Percentiles rank a stretch among this genome's conserved stretches.
These are phyloP conservation scores for Mortierella polycephala DNA, from an alignment of 371 early-diverging fungal species.

Conservation along the genomic window DNA sequence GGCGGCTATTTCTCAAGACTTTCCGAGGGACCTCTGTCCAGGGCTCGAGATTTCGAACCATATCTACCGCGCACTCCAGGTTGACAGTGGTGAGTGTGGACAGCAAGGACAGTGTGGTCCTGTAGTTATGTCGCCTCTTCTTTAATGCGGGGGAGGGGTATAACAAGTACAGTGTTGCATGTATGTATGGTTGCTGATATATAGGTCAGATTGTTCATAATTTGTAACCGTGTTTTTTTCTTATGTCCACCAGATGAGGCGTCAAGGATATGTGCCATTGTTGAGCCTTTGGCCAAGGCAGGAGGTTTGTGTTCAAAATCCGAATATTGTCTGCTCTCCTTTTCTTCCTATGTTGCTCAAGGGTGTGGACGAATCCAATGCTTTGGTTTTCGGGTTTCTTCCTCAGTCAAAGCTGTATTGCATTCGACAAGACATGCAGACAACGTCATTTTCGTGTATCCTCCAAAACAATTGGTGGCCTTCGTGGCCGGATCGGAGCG, in stretches of 20 bases:
- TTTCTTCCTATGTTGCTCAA: constrained; percentile 1
- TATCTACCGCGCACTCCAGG: constrained; percentile 50
- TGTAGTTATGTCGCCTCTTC: too few species aligned
- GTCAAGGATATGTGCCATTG: constrained; percentile 46
- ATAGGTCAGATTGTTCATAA: too few species aligned
- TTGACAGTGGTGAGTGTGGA: constrained; percentile 35
- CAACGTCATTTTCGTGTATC: too few species aligned
- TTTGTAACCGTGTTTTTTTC: background rate
- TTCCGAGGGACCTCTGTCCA: constrained; percentile 37
- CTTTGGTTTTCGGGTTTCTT: too few species aligned
- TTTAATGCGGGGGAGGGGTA: too few species aligned
- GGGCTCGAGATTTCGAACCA: constrained; percentile 39
- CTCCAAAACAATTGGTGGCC: too few species aligned
- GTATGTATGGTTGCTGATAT: too few species aligned
- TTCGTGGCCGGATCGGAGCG: too few species aligned
- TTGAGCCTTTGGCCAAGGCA: constrained; percentile 48
- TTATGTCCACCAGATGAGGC: constrained; percentile 28
- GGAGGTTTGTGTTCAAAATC: constrained; percentile 38
- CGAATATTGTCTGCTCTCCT: too few species aligned
- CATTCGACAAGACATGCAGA: background rate
- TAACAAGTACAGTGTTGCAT: too few species aligned
- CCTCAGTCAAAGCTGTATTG: too few species aligned
- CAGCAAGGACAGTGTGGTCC: too few species aligned
- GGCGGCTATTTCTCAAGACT: constrained; percentile 20
- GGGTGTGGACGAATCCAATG: background rate